Conservation (phyloP, 2,329 filamentous ascomycete species). For the Diplodia mutila region DNA sequence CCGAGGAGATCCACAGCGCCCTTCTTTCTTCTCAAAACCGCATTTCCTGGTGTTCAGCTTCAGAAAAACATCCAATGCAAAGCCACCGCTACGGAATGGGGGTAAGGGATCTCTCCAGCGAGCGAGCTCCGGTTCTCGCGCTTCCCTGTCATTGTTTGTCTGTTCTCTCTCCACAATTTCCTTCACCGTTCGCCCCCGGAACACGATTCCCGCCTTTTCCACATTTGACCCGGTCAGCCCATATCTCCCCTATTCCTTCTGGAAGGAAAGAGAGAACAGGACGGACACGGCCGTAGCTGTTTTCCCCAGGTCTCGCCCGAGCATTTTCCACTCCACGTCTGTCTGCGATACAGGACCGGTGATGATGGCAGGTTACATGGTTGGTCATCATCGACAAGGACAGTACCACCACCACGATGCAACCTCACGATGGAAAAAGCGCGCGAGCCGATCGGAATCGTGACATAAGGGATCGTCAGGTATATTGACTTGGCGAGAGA, state of each 20-base stretch:
- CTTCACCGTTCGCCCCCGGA: conserved; percentile 8
- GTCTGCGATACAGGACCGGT: neutral
- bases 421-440: conserved; percentile 3
- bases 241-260: neutral
- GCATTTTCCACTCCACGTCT: neutral
- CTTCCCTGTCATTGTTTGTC: neutral
- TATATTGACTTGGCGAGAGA: neutral
- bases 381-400: neutral
- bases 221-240: neutral
- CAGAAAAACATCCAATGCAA: neutral
- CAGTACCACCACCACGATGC: neutral
- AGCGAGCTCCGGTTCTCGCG: neutral
- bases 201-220: neutral
- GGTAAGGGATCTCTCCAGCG: neutral
- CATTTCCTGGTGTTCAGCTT: neutral
- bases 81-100: neutral
- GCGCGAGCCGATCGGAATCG: neutral
- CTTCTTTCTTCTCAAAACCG: neutral
- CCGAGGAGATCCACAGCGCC: neutral
- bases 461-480: neutral
- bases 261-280: too few species aligned
- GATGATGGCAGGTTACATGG: neutral
- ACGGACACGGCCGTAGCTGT: neutral
- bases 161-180: neutral
- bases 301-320: neutral